These are phyloP conservation scores for Fusarium neocosmosporiellum DNA, from an alignment of 2,329 filamentous ascomycete genomes.

Conservation along the genomic window DNA sequence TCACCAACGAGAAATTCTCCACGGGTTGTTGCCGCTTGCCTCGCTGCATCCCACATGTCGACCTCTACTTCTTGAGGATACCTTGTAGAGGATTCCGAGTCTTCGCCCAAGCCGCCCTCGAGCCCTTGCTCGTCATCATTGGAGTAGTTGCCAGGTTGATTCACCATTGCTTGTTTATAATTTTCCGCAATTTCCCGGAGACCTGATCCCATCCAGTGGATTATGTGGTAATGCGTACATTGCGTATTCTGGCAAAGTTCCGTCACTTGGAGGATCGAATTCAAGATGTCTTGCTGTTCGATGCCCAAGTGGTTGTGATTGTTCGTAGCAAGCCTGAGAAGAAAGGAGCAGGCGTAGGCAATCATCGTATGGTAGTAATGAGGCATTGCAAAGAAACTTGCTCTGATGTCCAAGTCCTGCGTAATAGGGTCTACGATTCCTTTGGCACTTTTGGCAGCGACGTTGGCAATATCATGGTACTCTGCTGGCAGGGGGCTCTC, in stretches of 20 bases:
- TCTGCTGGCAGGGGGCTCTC: background rate
- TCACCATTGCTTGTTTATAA: background rate
- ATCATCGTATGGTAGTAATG: background rate
- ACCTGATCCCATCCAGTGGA: background rate
- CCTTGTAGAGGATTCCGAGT: background rate
- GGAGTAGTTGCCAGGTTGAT: background rate
- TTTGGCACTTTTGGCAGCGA: background rate
- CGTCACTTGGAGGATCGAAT: background rate
- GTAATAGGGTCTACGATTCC: background rate
- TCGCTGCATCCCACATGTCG: background rate
- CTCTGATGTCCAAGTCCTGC: background rate
- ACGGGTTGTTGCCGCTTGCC: background rate
- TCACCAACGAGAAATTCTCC: background rate
- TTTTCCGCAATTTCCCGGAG: background rate
- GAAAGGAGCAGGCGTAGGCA: background rate
- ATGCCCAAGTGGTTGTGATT: background rate
- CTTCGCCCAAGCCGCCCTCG: background rate
- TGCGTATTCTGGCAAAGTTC: background rate
- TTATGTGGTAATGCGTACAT: background rate
- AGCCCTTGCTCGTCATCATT: background rate
- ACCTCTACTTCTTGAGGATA: background rate
- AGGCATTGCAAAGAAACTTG: background rate
- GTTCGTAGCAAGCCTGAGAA: background rate
- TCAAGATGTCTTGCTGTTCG: background rate
- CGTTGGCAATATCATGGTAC: background rate